Evolutionary conservation across 1,139 yeast genomes (phyloP).

Genomic region (Protomyces pachydermus): DNA sequence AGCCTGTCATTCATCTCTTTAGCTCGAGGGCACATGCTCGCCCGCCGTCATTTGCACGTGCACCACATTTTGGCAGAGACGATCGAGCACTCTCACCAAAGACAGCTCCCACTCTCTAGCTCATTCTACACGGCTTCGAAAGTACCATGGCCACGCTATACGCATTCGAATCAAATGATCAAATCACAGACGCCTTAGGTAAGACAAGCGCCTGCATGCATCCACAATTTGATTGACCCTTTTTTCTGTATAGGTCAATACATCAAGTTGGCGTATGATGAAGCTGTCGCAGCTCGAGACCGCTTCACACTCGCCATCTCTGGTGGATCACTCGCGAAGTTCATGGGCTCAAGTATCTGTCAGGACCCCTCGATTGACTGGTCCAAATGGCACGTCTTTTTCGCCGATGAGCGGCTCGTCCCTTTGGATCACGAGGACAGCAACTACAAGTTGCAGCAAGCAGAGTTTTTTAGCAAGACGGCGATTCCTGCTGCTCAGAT

Average conservation of each 20-base stretch:
- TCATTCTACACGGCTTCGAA: neutral
- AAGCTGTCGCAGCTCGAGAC: slow-evolving; percentile 47
- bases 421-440: slow-evolving; percentile 79
- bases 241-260: slow-evolving; percentile 55
- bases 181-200: slow-evolving; percentile 26
- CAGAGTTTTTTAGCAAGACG: slow-evolving; percentile 70
- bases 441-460: slow-evolving; percentile 82
- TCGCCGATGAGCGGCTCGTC: slow-evolving; percentile 94
- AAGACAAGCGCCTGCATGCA: neutral
- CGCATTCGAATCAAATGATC: slow-evolving; percentile 25
- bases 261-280: slow-evolving; percentile 73
- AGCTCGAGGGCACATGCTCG: no score
- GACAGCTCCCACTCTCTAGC: neutral
- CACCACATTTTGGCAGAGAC: no score
- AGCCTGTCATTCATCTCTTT: no score
- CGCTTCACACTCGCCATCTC: slow-evolving; percentile 85
- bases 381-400: slow-evolving; percentile 82
- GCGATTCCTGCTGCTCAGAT: slow-evolving; percentile 54
- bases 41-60: no score
- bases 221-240: neutral
- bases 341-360: slow-evolving; percentile 63
- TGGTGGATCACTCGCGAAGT: slow-evolving; percentile 87
- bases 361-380: slow-evolving; percentile 68
- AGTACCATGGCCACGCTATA: slow-evolving; percentile 28
- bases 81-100: no score